phyloP scores from a whole-genome alignment of 768 basidiomycete species.

The Rhizopogon salebrosus region DNA sequence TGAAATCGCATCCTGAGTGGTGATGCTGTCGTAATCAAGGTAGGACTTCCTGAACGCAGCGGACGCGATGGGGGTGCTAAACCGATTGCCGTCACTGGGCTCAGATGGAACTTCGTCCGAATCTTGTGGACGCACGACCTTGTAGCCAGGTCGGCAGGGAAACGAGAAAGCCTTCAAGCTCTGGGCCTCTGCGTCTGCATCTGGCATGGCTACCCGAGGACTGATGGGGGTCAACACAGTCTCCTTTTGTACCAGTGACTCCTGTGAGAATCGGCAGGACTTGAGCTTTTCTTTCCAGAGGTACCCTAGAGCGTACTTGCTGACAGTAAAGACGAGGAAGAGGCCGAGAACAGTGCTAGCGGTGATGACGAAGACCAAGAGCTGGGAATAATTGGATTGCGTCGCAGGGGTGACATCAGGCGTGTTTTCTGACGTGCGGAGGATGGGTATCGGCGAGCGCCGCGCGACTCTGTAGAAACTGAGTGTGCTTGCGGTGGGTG shows the following conservation, averaged over 20 bases:
- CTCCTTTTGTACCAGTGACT: constrained; percentile 5
- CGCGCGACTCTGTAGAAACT: not conserved
- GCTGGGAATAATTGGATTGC: constrained; percentile 1
- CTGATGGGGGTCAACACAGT: not conserved
- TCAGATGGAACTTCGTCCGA: not conserved
- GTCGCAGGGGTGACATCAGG: constrained; percentile 9
- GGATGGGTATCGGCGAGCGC: not conserved
- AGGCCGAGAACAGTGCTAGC: constrained; percentile 15
- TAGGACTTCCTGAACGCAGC: not conserved
- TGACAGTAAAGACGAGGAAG: not conserved
- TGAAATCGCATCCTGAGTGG: constrained; percentile 1
- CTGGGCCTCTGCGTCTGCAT: not conserved
- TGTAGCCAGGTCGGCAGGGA: not conserved
- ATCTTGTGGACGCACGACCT: not conserved
- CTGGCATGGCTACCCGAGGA: not conserved
- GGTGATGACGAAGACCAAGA: constrained; percentile 2
- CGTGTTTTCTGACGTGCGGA: constrained; percentile 6
- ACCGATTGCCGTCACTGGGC: not conserved
- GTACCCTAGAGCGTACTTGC: not conserved
- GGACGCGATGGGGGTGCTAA: not conserved
- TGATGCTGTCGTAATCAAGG: constrained; percentile 4
- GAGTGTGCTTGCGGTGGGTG: not conserved
- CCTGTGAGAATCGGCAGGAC: constrained; percentile 2
- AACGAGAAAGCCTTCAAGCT: constrained; percentile 2
- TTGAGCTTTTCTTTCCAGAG: not conserved